Base-by-base conservation (phyloP, 371 early-diverging fungal species). In the Encephalitozoon intestinalis region DNA sequence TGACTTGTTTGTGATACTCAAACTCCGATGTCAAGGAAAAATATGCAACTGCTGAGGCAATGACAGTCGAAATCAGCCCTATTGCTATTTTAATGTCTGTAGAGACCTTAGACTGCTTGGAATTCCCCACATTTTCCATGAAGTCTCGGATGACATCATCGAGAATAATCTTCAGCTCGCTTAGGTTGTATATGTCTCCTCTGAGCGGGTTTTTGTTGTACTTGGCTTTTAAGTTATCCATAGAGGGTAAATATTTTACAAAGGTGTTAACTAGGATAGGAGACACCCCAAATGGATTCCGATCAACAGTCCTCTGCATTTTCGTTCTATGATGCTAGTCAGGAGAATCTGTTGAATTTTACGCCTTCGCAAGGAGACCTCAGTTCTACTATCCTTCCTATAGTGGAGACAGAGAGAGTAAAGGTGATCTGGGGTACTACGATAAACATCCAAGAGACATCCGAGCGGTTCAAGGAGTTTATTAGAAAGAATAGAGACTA, bases 391-490 rank as follows among this genome's bases (percentile, higher is more conserved):
- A 76, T 77, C 63, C 73, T 70, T 2, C 81, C 77, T 12, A 46
- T 73, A 21, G 65, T 70, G 52, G 81, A 81, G 15, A 74, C 78
- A 49, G 83, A 83, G 53, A 65, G 82, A 50, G 76, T 82, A 9
- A 81, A 82, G 51, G 66, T 86, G 8, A 94, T 98, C 72, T 98
- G 98, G 98, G 99, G 98, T 50, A 98, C 99, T 0, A 92, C 92
- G 6, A 90, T 99, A 77, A 91, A 92, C 77, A 90, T 97, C 51
- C 88, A 92, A 50, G 93, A 94, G 51, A 90, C 90, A 46, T 91
- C 91, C 85, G 83, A 84, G n/a, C 83, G 86, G 26, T 97, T 99
- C 86, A 87, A 89, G 53, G 89, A 92, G 74, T 97, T 96, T 81
- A 84, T 99, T 79, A 75, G 80, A 37, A 85, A 89, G 64, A 34